Evolutionary conservation across 2,329 filamentous ascomycete species (phyloP).

Genomic region (Xylariales sp.): DNA sequence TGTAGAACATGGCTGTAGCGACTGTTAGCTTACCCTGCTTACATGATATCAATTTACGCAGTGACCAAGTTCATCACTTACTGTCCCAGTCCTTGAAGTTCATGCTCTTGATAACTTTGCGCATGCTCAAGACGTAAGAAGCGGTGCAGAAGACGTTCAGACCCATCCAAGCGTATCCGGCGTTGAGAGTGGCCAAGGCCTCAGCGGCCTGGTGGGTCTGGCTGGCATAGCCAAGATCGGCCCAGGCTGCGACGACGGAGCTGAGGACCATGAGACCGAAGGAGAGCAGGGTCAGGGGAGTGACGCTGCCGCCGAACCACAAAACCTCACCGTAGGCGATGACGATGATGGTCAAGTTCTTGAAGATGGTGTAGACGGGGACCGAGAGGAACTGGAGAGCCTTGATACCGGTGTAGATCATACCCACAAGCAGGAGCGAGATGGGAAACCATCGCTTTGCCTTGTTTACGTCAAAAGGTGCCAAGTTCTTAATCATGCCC

Average conservation of each 20-base stretch:
- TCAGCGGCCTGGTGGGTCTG: constrained; percentile 58
- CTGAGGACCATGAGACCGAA: constrained; percentile 97
- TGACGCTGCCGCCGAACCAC: constrained; percentile 95
- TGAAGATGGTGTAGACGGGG: constrained; percentile 99
- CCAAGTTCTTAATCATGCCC: constrained; percentile 76
- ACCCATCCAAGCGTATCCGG: constrained; percentile 97
- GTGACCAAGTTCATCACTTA: constrained; percentile 46
- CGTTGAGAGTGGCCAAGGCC: constrained; percentile 83
- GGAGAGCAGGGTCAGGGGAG: constrained; percentile 80
- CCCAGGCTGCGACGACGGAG: constrained; percentile 93
- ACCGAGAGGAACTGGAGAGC: constrained; percentile 95
- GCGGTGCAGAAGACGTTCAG: constrained; percentile 95
- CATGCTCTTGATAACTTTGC: constrained; percentile 98
- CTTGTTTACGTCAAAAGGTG: constrained; percentile 81
- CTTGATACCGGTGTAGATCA: constrained; percentile 98
- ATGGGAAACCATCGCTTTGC: constrained; percentile 98
- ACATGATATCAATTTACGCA: neutral
- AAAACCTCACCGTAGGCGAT: constrained; percentile 98
- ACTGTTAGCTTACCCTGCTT: constrained; percentile 24
- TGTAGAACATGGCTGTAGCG: constrained; percentile 96
- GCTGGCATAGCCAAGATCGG: constrained; percentile 71
- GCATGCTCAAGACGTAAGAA: constrained; percentile 85
- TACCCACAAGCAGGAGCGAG: constrained; percentile 90
- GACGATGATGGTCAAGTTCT: constrained; percentile 97
- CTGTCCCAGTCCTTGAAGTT: constrained; percentile 99